These are phyloP conservation scores for Shiraia bambusicola DNA, from an alignment of 2,329 filamentous ascomycete genomes.

Conservation along the genomic window DNA sequence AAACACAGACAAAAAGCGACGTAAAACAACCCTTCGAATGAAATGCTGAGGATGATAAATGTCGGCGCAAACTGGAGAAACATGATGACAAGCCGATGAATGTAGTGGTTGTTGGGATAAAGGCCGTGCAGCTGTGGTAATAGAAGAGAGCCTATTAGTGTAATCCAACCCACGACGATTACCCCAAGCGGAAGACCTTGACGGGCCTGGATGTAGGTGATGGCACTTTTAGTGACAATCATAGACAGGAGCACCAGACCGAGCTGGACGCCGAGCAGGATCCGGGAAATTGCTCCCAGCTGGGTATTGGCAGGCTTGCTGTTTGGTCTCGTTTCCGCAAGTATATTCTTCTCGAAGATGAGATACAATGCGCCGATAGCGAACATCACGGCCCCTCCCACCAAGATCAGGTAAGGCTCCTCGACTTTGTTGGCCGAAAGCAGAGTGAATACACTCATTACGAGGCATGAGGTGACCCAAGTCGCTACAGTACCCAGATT, in stretches of 20 bases:
- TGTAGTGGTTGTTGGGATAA: constrained; percentile 80
- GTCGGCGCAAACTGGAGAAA: constrained; percentile 91
- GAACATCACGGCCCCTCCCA: constrained; percentile 78
- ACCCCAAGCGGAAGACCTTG: constrained; percentile 83
- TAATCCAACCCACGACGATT: constrained; percentile 80
- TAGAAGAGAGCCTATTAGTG: constrained; percentile 72
- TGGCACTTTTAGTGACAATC: constrained; percentile 82
- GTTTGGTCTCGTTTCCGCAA: constrained; percentile 46
- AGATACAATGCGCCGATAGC: constrained; percentile 75
- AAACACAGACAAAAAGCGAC: constrained; percentile 81
- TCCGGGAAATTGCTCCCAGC: constrained; percentile 55
- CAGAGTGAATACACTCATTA: constrained; percentile 90
- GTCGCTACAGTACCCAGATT: constrained; percentile 65
- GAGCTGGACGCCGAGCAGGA: constrained; percentile 68
- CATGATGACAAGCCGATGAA: constrained; percentile 83
- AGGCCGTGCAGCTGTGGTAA: constrained; percentile 81
- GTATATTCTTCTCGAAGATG: constrained; percentile 69
- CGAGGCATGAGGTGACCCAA: constrained; percentile 75
- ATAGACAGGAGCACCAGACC: constrained; percentile 80
- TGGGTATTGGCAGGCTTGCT: constrained; percentile 28
- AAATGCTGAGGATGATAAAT: constrained; percentile 95
- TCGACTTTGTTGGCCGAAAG: constrained; percentile 86
- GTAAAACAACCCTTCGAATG: constrained; percentile 96
- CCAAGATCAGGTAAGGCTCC: constrained; percentile 68
- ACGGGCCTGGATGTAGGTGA: constrained; percentile 81